These are phyloP conservation scores for Alternaria novae-zelandiae DNA, from an alignment of 2,329 filamentous ascomycete genomes.

Conservation along the genomic window DNA sequence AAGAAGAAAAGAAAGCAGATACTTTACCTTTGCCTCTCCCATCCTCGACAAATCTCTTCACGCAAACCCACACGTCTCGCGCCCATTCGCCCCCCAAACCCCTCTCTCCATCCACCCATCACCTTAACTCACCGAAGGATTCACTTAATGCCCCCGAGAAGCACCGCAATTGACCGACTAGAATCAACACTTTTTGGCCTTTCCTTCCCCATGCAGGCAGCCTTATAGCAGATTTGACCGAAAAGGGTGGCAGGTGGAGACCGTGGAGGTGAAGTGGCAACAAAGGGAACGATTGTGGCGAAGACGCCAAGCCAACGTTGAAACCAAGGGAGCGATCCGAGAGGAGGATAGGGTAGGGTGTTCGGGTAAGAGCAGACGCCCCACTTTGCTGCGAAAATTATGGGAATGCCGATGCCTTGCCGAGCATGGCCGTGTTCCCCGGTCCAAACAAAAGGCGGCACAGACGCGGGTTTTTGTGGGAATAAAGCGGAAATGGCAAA, in stretches of 20 bases:
- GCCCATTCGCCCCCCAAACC: neutral
- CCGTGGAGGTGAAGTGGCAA: neutral
- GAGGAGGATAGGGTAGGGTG: neutral
- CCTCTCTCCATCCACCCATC: neutral
- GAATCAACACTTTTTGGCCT: constrained; percentile 11
- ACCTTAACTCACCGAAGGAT: constrained; percentile 7
- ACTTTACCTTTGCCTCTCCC: neutral
- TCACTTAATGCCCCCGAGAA: constrained; percentile 6
- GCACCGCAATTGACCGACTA: constrained; percentile 17
- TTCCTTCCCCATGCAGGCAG: constrained; percentile 8
- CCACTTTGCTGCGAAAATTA: neutral
- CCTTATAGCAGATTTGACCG: neutral
- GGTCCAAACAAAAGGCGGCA: neutral
- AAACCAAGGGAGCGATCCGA: neutral
- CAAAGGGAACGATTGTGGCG: neutral
- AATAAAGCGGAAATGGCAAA: constrained; percentile 1
- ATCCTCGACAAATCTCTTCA: neutral
- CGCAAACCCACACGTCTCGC: neutral
- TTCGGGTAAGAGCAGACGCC: neutral
- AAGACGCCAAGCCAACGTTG: neutral
- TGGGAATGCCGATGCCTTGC: neutral
- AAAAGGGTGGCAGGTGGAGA: neutral
- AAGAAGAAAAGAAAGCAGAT: neutral
- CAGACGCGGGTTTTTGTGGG: neutral
- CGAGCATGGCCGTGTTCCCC: neutral